Conservation (phyloP, 164 flowering plant genomes). For the Saururus chinensis region DNA sequence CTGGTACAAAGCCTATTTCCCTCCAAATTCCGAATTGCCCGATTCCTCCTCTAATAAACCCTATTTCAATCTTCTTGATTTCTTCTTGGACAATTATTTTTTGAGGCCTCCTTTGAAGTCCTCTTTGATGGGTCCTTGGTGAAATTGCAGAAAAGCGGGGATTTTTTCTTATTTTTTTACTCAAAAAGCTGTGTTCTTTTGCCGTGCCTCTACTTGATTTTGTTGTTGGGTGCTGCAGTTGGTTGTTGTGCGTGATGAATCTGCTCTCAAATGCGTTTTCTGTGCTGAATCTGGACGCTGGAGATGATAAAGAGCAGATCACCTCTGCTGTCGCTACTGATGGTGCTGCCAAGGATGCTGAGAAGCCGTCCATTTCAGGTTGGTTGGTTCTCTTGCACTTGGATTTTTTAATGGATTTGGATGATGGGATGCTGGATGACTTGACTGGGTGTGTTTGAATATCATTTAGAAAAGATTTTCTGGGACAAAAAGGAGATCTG, state of each 20-base stretch:
- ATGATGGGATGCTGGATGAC: not conserved
- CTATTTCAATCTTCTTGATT: not conserved
- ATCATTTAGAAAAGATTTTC: too few species aligned
- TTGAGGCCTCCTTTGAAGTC: not conserved
- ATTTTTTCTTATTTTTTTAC: not conserved
- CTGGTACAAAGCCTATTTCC: slow-evolving; percentile 64
- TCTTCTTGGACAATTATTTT: too few species aligned
- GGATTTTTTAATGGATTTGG: not conserved
- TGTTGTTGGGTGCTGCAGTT: not conserved
- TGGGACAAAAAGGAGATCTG: not conserved
- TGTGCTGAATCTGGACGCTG: slow-evolving; percentile 32
- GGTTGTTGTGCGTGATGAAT: slow-evolving; percentile 18
- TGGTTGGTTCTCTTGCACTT: not conserved
- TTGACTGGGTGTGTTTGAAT: not conserved
- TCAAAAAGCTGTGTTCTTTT: not conserved
- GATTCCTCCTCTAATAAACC: not conserved
- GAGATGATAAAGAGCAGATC: slow-evolving; percentile 17
- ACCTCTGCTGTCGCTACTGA: not conserved
- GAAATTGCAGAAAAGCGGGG: not conserved
- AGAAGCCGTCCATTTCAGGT: slow-evolving; percentile 3
- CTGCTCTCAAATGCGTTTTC: slow-evolving; percentile 31
- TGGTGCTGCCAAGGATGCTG: slow-evolving; percentile 1
- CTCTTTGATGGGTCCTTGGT: not conserved
- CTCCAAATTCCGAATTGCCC: slow-evolving; percentile 13
- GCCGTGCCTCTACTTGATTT: not conserved